Conservation (phyloP, 176 grass and related monocot species). For the Bothriochloa decipiens region DNA sequence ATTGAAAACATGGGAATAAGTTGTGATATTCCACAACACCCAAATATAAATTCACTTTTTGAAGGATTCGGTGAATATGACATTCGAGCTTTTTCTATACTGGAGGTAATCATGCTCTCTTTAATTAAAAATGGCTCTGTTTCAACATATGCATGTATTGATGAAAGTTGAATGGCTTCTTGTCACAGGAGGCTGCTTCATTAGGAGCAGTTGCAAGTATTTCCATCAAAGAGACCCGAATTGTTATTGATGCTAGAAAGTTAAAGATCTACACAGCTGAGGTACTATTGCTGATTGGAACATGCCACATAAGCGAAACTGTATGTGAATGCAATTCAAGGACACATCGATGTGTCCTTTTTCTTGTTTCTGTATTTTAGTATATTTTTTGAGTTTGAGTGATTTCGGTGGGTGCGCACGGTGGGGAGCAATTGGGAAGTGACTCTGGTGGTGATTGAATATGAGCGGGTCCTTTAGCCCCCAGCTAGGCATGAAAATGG, state of each 20-base stretch:
- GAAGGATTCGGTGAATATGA: conserved; percentile 98
- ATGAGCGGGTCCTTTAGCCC: background rate
- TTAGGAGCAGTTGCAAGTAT: conserved; percentile 61
- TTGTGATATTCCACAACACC: conserved; percentile 69
- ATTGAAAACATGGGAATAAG: conserved; percentile 75
- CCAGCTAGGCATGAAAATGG: background rate
- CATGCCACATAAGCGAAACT: background rate
- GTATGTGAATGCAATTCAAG: background rate
- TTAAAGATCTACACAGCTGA: conserved; percentile 73
- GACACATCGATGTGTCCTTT: background rate
- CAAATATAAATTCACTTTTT: conserved; percentile 77
- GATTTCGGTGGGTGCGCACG: background rate
- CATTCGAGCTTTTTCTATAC: conserved; percentile 77
- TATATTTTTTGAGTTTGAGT: conserved; percentile 23
- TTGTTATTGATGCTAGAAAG: conserved; percentile 84
- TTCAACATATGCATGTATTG: conserved; percentile 41
- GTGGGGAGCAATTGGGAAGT: background rate
- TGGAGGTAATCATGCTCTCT: conserved; percentile 63
- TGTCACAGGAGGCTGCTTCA: conserved; percentile 73
- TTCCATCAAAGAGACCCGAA: conserved; percentile 69
- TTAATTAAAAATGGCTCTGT: conserved; percentile 29
- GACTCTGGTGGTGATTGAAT: background rate
- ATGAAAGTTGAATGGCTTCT: conserved; percentile 29
- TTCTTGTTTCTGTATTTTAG: background rate
- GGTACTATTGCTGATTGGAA: conserved; percentile 45